A percentile compares a stretch with the other conserved stretches of the same genome.
phyloP scores from a whole-genome alignment of 148 eudicot species.

The Nepenthes mirabilis region DNA sequence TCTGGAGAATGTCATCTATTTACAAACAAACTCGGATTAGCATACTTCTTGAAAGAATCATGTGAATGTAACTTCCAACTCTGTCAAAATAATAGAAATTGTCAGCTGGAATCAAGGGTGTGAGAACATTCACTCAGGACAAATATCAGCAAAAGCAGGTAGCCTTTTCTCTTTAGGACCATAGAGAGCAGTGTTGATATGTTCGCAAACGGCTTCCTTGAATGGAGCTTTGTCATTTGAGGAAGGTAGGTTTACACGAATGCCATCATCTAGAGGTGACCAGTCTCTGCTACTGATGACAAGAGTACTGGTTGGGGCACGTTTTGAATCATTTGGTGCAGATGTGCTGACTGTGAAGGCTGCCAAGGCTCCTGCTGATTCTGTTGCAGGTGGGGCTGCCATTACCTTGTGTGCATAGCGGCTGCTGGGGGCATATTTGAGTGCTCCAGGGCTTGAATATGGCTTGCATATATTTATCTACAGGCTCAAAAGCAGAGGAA shows the following conservation, averaged over 20 bases:
- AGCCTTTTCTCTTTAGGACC: conserved; percentile 27
- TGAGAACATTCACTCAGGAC: conserved; percentile 17
- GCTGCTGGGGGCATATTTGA: conserved; percentile 17
- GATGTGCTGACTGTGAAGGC: conserved; percentile 4
- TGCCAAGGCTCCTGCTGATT: conserved; percentile 6
- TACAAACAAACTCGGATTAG: too few species aligned
- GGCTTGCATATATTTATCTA: conserved; percentile 21
- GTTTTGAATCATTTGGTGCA: conserved; percentile 5
- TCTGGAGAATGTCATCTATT: too few species aligned
- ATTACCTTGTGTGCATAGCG: conserved; percentile 6
- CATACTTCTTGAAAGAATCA: too few species aligned
- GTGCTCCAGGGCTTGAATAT: conserved; percentile 23
- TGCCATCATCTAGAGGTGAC: conserved; percentile 63
- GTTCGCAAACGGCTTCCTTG: conserved; percentile 28
- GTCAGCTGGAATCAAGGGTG: not conserved
- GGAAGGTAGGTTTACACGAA: conserved; percentile 22
- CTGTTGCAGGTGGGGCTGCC: conserved; percentile 5
- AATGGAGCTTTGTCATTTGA: conserved; percentile 17
- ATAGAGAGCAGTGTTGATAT: conserved; percentile 27
- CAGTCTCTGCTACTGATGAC: conserved; percentile 22
- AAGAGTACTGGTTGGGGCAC: not conserved
- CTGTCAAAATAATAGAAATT: not conserved
- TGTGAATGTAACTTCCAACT: too few species aligned
- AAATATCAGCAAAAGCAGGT: conserved; percentile 44
- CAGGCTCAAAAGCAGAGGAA: conserved; percentile 4